Evolutionary conservation across 208 protist species (phyloP), one percentile per base, ranked within the genome.

Genomic region (Acanthamoeba lenticulata): DNA sequence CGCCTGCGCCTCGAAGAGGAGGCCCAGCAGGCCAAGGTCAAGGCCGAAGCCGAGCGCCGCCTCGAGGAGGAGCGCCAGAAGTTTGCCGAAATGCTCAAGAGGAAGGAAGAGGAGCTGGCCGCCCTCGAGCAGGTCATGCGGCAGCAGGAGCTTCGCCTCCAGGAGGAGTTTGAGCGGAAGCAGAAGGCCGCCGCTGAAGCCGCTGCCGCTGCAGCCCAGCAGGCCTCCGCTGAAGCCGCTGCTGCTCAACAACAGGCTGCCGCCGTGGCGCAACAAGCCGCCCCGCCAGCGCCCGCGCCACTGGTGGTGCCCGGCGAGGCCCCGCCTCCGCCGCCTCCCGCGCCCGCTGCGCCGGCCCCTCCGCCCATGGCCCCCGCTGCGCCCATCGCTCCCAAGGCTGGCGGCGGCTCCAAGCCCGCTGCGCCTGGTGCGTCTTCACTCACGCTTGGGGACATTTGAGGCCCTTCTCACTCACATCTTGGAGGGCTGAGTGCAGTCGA

Each of bases 61-160:
- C 69, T 79, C 40, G 69, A 79, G 69, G 69, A 79, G 40, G 69
- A 79, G 69, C 69, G 69, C 36, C 69, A 79, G 69, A 15, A n/a
- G 69, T 79, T 79, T 29, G 69, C 69, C 69, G 69, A 79, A 17
- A 79, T 79, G 69, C 69, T 79, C 32, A 38, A 45, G 40, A 17
- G 40, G 17, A 79, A 79, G 69, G 69, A 79, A 29, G 69, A 79
- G 69, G 69, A 79, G 69, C 69, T 79, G 2, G 69, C 69, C 36
- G 40, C 40, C 34, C 69, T 79, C 69, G 69, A 79, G 40, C 69
- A 79, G 40, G 5, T 79, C 69, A 79, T 79, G 69, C 4, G 24
- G 34, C 69, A 79, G 69, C 69, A 79, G 40, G 69, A 79, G 40
- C 69, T 44, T n/a, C 69, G 69, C 13, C 69, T 79, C 7, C 69